These are phyloP conservation scores for Pseudozyma thailandica DNA, from an alignment of 1,284 basidiomycete species.

Conservation along the genomic window DNA sequence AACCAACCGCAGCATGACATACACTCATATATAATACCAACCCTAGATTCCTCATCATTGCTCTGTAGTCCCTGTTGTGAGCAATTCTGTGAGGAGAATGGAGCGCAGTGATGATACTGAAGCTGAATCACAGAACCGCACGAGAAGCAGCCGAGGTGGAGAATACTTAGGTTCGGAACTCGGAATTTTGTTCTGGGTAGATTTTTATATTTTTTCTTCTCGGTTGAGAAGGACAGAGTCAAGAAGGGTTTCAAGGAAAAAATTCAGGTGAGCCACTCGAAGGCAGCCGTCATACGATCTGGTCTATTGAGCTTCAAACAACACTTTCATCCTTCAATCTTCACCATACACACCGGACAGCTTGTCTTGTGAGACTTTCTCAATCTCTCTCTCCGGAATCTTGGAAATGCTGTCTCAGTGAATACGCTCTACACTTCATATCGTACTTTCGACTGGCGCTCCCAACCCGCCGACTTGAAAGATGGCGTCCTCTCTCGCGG, in stretches of 20 bases:
- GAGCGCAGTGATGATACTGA: background rate
- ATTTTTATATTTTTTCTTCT: constrained; percentile 14
- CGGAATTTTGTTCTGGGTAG: background rate
- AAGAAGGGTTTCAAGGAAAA: constrained; percentile 6
- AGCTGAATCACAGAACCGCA: background rate
- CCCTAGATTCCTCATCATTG: too few relatives aligned
- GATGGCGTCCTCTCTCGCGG: constrained; percentile 82
- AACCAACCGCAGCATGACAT: background rate
- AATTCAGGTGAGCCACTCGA: background rate
- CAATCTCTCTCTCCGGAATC: background rate
- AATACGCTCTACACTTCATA: background rate
- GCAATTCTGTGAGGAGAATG: too few relatives aligned
- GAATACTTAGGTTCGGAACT: constrained; percentile 1
- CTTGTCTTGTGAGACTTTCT: background rate
- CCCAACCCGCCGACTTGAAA: background rate
- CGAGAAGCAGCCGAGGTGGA: constrained; percentile 9
- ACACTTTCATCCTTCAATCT: constrained; percentile 3
- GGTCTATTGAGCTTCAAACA: background rate
- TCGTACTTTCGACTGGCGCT: background rate
- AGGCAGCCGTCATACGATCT: background rate
- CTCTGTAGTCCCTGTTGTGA: too few relatives aligned
- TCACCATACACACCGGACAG: background rate
- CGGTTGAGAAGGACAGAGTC: background rate
- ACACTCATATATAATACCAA: background rate
- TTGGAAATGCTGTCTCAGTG: constrained; percentile 18